Evolutionary conservation across 2,329 filamentous ascomycete species (phyloP).

Genomic region (Leptographium lundbergii): DNA sequence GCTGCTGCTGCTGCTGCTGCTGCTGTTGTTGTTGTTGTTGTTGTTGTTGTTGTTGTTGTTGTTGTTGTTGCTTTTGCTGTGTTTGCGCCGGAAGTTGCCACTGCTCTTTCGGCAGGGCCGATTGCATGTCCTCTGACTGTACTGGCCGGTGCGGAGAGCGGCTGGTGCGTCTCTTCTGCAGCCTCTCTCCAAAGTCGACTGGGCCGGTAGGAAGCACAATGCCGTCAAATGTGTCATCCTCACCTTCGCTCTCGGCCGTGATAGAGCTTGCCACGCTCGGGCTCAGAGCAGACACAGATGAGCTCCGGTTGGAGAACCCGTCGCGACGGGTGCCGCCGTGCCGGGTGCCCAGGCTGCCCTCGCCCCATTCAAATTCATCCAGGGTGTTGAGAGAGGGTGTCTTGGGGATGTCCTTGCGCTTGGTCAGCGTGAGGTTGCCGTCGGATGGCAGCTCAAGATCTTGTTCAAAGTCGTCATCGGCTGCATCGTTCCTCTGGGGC

Average conservation of each 20-base stretch:
- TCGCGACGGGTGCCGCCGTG: constrained; percentile 79
- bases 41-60: not conserved
- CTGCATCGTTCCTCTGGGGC: constrained; percentile 30
- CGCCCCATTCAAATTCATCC: constrained; percentile 87
- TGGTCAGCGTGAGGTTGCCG: constrained; percentile 52
- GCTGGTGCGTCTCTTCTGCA: constrained; percentile 58
- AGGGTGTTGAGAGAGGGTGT: constrained; percentile 43
- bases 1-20: not conserved
- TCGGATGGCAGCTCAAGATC: constrained; percentile 61
- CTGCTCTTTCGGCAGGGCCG: constrained; percentile 12
- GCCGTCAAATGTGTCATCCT: constrained; percentile 87
- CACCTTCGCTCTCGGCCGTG: constrained; percentile 84
- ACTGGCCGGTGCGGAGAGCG: constrained; percentile 36
- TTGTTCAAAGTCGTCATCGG: constrained; percentile 56
- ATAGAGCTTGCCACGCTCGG: constrained; percentile 87
- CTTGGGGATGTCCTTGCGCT: constrained; percentile 47
- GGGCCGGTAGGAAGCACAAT: constrained; percentile 73
- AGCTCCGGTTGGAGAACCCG: constrained; percentile 68
- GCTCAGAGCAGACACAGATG: constrained; percentile 77
- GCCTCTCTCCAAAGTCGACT: constrained; percentile 66
- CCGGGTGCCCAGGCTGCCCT: constrained; percentile 82
- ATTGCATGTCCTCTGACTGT: constrained; percentile 15
- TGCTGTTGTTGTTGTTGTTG: too few species aligned
- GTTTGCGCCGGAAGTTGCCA: constrained; percentile 1
- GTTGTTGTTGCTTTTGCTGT: constrained; percentile 1